Evolutionary conservation across 768 basidiomycete species (phyloP).

Genomic region (Pilatotrama ljubarskyi): DNA sequence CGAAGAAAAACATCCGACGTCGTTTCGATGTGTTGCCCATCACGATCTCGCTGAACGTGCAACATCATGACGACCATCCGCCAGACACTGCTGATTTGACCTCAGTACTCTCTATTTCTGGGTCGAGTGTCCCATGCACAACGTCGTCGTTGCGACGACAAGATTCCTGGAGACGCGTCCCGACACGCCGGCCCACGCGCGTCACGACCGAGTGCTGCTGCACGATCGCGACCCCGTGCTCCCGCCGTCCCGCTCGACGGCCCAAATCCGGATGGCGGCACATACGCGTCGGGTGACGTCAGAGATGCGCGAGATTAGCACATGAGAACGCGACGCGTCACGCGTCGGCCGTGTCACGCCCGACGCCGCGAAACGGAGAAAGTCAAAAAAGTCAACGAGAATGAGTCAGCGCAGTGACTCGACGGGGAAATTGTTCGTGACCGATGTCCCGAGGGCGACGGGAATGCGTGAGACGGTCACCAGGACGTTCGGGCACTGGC

Average conservation of each 20-base stretch:
- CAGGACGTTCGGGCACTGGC: not conserved
- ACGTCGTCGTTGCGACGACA: not conserved
- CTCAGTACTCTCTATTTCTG: too few relatives aligned
- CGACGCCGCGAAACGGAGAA: not conserved
- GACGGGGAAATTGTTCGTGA: slow-evolving; percentile 5
- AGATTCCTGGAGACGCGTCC: not conserved
- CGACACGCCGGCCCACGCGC: too few relatives aligned
- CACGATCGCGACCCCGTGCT: slow-evolving; percentile 9
- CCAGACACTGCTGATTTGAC: too few relatives aligned
- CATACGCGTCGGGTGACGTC: slow-evolving; percentile 10
- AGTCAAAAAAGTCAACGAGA: not conserved
- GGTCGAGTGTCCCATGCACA: too few relatives aligned
- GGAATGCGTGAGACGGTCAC: slow-evolving; percentile 5
- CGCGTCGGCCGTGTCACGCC: slow-evolving; percentile 8
- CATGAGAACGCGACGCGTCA: slow-evolving; percentile 8
- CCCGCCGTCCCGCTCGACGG: not conserved
- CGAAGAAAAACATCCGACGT: too few relatives aligned
- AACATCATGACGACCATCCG: too few relatives aligned
- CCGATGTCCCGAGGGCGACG: not conserved
- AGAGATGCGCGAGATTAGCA: slow-evolving; percentile 10
- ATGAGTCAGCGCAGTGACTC: not conserved
- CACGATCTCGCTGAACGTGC: too few relatives aligned
- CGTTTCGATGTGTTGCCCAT: too few relatives aligned
- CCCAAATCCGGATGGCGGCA: slow-evolving; percentile 10
- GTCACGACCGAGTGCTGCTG: too few relatives aligned